Base-by-base conservation (phyloP, 2,329 filamentous ascomycete genomes). In the Coniochaeta sp. region DNA sequence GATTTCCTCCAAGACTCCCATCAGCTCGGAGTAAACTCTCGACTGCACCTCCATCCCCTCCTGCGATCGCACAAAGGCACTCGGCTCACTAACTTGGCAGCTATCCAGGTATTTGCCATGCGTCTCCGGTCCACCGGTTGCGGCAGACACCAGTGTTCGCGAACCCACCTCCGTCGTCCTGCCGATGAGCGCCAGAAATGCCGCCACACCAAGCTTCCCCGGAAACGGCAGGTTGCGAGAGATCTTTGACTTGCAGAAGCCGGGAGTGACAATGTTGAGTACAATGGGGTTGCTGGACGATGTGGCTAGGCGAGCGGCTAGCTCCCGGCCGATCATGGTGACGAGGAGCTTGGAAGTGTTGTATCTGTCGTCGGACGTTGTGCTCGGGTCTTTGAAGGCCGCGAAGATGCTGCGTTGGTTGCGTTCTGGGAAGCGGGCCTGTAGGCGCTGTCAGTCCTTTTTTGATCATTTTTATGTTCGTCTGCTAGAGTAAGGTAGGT, bases 51-150 rank as follows among this genome's bases (percentile, higher is more conserved):
- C 58, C 40, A 67, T 64, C 0, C 77, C 79, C 36, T 77, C 70
- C 5, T 72, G 67, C 5, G 76, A 74, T 58, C 67, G 59, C 2
- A 75, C 74, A 62, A 68, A 74, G 0, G 59, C 38, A 55, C 71
- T 74, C 1, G 68, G 67, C n/a, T 64, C 61, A 10, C 58, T 60
- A 19, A 74, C 60, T 28, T 62, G 60, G 16, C 72, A 73, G 26
- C 74, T 67, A 47, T 70, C 69, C 62, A 80, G 70, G 62, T 75
- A 79, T 38, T 68, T 65, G 4, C 78, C 78, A 58, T 80, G 76
- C 0, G 71, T 71, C 38, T 75, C 73, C 7, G 70, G 67, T 0
- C 70, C 73, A 6, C 71, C 71, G 36, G 72, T 67, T 0, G 74
- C 75, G 3, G 73, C 76, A 8, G 70, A 63, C 52, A 78, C 64